phyloP scores from a whole-genome alignment of 2,329 filamentous ascomycete genomes.

The Botrytis medusae region DNA sequence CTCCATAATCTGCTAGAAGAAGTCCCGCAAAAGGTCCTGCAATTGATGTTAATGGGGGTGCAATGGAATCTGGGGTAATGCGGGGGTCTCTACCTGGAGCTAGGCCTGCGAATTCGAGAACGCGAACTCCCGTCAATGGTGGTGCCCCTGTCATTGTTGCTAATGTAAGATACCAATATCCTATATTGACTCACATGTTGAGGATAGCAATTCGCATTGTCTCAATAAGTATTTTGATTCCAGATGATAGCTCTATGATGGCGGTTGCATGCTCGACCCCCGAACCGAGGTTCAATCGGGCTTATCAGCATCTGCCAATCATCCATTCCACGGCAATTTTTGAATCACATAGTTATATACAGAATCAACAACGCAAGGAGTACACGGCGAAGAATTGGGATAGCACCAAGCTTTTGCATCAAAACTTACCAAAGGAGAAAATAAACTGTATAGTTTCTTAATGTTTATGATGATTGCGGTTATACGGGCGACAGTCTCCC shows the following conservation, averaged over 20 bases:
- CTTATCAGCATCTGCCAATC: neutral
- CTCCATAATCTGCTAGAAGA: constrained; percentile 86
- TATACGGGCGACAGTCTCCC: neutral
- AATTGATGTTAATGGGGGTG: constrained; percentile 12
- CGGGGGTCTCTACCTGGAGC: constrained; percentile 51
- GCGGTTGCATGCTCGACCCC: neutral
- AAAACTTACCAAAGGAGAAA: neutral
- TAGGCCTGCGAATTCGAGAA: constrained; percentile 65
- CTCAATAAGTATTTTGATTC: neutral
- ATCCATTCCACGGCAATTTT: neutral
- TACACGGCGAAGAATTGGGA: neutral
- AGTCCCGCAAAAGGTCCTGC: constrained; percentile 84
- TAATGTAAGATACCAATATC: neutral
- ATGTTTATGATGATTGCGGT: too few relatives aligned
- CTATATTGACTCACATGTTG: neutral
- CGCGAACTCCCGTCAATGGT: constrained; percentile 58
- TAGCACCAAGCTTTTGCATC: neutral
- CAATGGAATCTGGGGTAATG: constrained; percentile 39
- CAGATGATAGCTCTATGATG: neutral
- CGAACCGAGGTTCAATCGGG: constrained; percentile 6
- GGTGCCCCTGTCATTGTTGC: constrained; percentile 35
- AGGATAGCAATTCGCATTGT: neutral
- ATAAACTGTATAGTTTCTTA: too few relatives aligned
- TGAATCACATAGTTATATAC: too few relatives aligned
- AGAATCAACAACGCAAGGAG: neutral